These are phyloP conservation scores for Trematosphaeria pertusa DNA, from an alignment of 2,329 filamentous ascomycete genomes.

Conservation along the genomic window DNA sequence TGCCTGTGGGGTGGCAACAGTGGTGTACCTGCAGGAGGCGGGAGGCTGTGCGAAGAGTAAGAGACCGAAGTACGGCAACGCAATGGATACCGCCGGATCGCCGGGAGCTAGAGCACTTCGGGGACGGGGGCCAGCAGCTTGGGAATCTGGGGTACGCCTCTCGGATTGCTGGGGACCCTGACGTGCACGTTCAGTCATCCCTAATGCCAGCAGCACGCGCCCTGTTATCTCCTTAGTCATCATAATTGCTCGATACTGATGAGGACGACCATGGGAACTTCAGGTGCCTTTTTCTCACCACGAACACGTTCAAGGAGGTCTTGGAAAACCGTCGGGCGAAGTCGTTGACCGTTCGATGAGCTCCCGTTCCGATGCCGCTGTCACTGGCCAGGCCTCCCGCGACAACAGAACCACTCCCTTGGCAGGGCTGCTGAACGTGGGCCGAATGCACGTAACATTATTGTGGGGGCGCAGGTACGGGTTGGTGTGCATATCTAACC, in stretches of 20 bases:
- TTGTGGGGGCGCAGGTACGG: not conserved
- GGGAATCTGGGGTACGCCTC: slow-evolving; percentile 42
- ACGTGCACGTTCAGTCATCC: slow-evolving; percentile 15
- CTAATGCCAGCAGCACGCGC: slow-evolving; percentile 10
- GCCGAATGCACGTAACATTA: not conserved
- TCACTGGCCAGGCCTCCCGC: no score
- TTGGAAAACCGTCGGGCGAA: no score
- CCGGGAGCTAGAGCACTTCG: slow-evolving; percentile 33
- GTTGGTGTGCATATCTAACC: not conserved
- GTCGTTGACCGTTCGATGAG: no score
- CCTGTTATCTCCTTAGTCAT: slow-evolving; percentile 28
- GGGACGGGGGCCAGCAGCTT: slow-evolving; percentile 30
- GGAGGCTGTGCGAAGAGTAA: slow-evolving; percentile 28
- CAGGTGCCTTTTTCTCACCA: no score
- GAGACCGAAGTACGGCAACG: slow-evolving; percentile 9
- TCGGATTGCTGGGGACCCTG: slow-evolving; percentile 20
- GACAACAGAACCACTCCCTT: not conserved
- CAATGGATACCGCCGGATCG: slow-evolving; percentile 19
- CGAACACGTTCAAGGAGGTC: no score
- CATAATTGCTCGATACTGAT: slow-evolving; percentile 21
- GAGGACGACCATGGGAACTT: no score
- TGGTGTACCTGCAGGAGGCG: slow-evolving; percentile 43
- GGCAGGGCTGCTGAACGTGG: not conserved
- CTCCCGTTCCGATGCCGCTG: no score
- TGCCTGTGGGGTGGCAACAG: slow-evolving; percentile 22